A percentile compares a stretch with the other conserved stretches of the same genome.
Conservation (phyloP, 2,329 filamentous ascomycete genomes). For the Pseudogymnoascus sp. region DNA sequence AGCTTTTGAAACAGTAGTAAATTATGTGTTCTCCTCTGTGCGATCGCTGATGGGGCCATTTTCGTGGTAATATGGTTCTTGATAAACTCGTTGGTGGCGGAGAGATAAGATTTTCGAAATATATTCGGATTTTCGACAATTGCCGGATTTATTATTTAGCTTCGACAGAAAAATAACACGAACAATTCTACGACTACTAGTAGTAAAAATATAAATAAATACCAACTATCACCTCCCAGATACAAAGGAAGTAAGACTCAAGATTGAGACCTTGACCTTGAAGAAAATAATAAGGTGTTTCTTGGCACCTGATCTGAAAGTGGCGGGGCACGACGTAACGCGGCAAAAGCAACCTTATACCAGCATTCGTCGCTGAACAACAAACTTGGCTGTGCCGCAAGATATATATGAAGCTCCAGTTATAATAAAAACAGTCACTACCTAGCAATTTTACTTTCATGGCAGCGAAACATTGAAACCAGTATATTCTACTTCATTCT, state of each 20-base stretch:
- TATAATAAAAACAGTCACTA: neutral
- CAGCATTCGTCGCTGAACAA: neutral
- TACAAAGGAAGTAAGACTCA: neutral
- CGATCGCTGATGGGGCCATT: slow-evolving; percentile 50
- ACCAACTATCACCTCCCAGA: neutral
- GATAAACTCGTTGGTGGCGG: neutral
- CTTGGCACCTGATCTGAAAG: neutral
- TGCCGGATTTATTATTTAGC: neutral
- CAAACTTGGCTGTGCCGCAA: neutral
- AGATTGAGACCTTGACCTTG: neutral
- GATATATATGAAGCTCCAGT: neutral
- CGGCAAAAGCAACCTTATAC: neutral
- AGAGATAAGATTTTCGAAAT: neutral
- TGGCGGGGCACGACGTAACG: neutral
- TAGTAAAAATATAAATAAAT: neutral
- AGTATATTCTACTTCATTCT: neutral
- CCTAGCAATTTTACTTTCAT: neutral
- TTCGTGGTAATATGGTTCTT: slow-evolving; percentile 6
- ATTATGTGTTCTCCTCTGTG: slow-evolving; percentile 75
- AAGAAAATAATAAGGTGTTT: neutral
- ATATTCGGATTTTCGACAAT: neutral
- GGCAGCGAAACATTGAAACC: neutral
- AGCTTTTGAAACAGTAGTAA: slow-evolving; percentile 76
- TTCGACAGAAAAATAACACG: neutral
- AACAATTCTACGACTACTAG: neutral